A percentile compares a stretch with the other conserved stretches of the same genome.
phyloP scores from a whole-genome alignment of 805 yeast species.

The Lipomyces starkeyi region DNA sequence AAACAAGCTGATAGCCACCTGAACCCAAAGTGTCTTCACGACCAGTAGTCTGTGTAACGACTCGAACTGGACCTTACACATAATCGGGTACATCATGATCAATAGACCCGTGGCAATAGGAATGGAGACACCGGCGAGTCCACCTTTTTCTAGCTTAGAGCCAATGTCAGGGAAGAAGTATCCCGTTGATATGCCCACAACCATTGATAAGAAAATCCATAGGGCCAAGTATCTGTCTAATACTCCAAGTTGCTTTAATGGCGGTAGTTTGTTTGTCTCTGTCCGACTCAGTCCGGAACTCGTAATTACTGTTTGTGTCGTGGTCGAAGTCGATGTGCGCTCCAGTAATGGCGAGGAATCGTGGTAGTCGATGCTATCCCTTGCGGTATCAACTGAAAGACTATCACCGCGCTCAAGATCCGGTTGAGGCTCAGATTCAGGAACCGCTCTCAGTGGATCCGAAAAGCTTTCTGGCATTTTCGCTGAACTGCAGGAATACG shows the following conservation, averaged over 20 bases:
- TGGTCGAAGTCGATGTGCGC: constrained; percentile 16
- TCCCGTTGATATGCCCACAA: constrained; percentile 40
- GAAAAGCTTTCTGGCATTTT: background rate
- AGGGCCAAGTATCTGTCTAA: constrained; percentile 39
- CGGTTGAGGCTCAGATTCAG: constrained; percentile 12
- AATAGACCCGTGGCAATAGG: constrained; percentile 54
- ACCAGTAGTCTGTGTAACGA: constrained; percentile 44
- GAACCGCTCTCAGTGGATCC: constrained; percentile 27
- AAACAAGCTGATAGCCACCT: constrained; percentile 50
- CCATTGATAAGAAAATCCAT: constrained; percentile 42
- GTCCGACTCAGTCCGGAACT: constrained; percentile 17
- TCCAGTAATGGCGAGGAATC: constrained; percentile 31
- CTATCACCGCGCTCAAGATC: constrained; percentile 33
- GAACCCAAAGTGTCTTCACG: constrained; percentile 39
- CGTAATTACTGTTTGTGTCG: constrained; percentile 18
- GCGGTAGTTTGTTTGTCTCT: constrained; percentile 29
- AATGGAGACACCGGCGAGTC: constrained; percentile 40
- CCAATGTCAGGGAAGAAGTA: constrained; percentile 39
- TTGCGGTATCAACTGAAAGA: constrained; percentile 21
- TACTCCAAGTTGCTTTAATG: constrained; percentile 29
- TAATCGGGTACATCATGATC: constrained; percentile 64
- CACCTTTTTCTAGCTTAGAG: constrained; percentile 30
- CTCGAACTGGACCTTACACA: constrained; percentile 61
- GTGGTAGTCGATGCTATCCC: constrained; percentile 21
- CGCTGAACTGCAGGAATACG: background rate